These are phyloP conservation scores for Macrolepiota fuliginosa DNA, from an alignment of 768 basidiomycete species.

Conservation along the genomic window DNA sequence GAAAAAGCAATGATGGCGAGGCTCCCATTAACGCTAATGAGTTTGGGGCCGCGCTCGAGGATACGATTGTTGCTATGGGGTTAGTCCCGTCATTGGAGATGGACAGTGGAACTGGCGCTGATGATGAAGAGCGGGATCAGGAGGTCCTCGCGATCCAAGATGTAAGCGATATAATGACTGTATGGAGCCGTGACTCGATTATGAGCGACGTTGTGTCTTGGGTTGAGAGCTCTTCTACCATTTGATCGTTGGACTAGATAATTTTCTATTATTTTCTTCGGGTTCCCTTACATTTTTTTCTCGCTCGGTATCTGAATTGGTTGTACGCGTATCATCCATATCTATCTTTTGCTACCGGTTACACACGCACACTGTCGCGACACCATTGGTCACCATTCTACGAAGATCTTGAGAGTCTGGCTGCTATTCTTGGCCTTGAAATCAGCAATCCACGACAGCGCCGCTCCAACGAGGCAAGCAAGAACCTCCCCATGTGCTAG, in stretches of 20 bases:
- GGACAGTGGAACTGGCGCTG: neutral
- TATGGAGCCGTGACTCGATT: neutral
- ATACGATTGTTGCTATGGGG: constrained; percentile 2
- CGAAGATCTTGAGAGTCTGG: too few species aligned
- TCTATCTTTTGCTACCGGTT: too few species aligned
- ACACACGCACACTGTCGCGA: too few species aligned
- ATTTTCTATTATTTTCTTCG: neutral
- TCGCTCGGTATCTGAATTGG: neutral
- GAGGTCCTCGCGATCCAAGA: neutral
- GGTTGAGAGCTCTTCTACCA: constrained; percentile 6
- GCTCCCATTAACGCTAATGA: neutral
- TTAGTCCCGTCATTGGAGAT: neutral
- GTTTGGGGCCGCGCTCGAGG: neutral
- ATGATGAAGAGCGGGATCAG: neutral
- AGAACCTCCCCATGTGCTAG: too few species aligned
- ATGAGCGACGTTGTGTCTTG: constrained; percentile 6
- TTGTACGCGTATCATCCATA: too few species aligned
- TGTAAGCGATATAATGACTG: neutral
- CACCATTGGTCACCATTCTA: too few species aligned
- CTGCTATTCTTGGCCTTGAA: too few species aligned
- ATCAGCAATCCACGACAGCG: too few species aligned
- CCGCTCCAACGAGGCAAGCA: too few species aligned
- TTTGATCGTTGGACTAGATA: neutral
- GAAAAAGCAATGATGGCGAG: neutral
- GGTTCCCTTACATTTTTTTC: neutral